Conservation (phyloP, 2,329 filamentous ascomycete genomes). For the Aurifilum marmelostoma region DNA sequence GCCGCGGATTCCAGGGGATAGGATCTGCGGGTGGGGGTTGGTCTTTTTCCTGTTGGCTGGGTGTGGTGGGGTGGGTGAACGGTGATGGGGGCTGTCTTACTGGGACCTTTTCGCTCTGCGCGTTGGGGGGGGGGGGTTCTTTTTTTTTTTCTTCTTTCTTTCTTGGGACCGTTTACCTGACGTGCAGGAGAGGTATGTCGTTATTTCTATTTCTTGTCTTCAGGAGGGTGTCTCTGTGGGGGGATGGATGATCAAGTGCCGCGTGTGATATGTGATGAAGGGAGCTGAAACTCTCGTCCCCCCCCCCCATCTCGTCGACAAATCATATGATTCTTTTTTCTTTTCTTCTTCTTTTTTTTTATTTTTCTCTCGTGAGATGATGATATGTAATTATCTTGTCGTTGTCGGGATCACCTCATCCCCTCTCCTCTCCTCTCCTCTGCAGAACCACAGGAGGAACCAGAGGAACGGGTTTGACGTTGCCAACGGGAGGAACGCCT, state of each 20-base stretch:
- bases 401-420: neutral
- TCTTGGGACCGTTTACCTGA: neutral
- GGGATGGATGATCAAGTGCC: too few species aligned
- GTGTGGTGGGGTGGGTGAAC: neutral
- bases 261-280: too few species aligned
- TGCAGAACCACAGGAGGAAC: neutral
- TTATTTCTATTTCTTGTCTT: too few species aligned
- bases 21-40: neutral
- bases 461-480: too few species aligned
- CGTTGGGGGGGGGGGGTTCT: neutral
- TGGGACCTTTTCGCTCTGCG: neutral
- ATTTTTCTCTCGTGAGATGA: neutral
- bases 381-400: neutral
- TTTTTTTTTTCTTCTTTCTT: too few species aligned
- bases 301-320: neutral
- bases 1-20: conserved; percentile 8
- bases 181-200: neutral
- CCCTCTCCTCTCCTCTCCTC: neutral
- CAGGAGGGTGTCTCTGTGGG: too few species aligned
- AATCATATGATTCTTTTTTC: neutral
- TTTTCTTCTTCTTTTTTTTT: neutral
- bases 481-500: too few species aligned
- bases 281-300: neutral
- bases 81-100: conserved; percentile 2
- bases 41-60: too few species aligned